Conservation (phyloP, 768 basidiomycete species). For the Phanerochaete sordida region DNA sequence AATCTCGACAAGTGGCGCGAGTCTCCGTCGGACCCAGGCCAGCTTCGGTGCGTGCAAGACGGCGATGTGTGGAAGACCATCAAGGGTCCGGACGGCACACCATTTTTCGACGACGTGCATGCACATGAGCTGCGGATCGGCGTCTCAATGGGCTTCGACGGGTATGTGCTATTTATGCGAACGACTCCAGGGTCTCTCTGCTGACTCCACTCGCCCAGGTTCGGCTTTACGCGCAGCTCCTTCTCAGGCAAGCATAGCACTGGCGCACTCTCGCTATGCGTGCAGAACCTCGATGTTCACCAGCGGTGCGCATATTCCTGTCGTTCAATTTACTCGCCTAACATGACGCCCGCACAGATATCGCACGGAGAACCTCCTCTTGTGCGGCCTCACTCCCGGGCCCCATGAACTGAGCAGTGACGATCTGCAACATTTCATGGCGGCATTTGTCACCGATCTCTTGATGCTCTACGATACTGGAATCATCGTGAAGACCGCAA, state of each 20-base stretch:
- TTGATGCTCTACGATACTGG: conserved; percentile 16
- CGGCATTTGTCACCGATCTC: conserved; percentile 16
- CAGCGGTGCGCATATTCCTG: neutral
- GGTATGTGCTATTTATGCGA: conserved; percentile 1
- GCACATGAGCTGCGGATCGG: conserved; percentile 8
- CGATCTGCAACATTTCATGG: conserved; percentile 14
- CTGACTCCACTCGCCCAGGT: neutral
- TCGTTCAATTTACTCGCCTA: neutral
- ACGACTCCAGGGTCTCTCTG: neutral
- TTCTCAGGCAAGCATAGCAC: conserved; percentile 8
- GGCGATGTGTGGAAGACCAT: conserved; percentile 8
- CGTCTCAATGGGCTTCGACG: conserved; percentile 13
- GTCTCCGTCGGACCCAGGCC: neutral
- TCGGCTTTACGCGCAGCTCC: conserved; percentile 7
- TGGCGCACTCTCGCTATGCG: conserved; percentile 4
- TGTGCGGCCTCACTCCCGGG: conserved; percentile 14
- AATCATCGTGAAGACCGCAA: conserved; percentile 10
- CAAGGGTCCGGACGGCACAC: neutral
- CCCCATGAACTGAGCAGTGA: conserved; percentile 15
- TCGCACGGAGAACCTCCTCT: conserved; percentile 7
- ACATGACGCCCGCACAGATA: neutral
- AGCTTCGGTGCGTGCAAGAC: conserved; percentile 4
- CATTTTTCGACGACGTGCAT: conserved; percentile 9
- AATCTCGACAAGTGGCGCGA: conserved; percentile 8
- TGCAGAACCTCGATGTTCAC: conserved; percentile 6